These are phyloP conservation scores for Penicillium sp. DNA, from an alignment of 2,329 filamentous ascomycete species.

Conservation along the genomic window DNA sequence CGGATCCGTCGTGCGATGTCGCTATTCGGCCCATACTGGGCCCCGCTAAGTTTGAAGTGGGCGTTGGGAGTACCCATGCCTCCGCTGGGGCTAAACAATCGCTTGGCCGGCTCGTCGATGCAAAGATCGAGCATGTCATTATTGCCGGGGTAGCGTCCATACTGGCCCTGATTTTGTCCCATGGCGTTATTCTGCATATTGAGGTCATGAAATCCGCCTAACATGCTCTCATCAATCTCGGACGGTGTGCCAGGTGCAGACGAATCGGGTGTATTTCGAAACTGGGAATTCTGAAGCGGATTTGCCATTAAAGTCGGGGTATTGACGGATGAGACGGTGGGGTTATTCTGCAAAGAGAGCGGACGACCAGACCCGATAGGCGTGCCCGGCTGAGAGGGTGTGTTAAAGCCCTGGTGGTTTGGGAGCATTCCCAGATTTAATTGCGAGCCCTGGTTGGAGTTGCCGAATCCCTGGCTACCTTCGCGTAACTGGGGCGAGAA, in stretches of 20 bases:
- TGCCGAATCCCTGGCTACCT: slow-evolving; percentile 58
- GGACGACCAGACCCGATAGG: slow-evolving; percentile 64
- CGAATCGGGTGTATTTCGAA: slow-evolving; percentile 56
- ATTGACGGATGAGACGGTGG: slow-evolving; percentile 94
- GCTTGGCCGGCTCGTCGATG: slow-evolving; percentile 93
- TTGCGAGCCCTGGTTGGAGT: slow-evolving; percentile 57
- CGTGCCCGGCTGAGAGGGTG: slow-evolving; percentile 76
- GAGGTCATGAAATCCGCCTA: slow-evolving; percentile 59
- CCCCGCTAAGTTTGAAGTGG: slow-evolving; percentile 68
- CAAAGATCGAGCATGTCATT: slow-evolving; percentile 55
- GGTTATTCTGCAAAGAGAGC: slow-evolving; percentile 83
- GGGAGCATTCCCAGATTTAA: slow-evolving; percentile 75
- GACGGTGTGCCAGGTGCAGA: slow-evolving; percentile 65
- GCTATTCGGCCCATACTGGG: slow-evolving; percentile 70
- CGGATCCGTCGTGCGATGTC: slow-evolving; percentile 64
- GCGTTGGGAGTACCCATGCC: slow-evolving; percentile 63
- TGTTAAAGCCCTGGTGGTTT: slow-evolving; percentile 68
- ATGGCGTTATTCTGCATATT: slow-evolving; percentile 49
- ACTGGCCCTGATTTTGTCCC: slow-evolving; percentile 41
- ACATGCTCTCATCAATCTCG: slow-evolving; percentile 69
- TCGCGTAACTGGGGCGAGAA: slow-evolving; percentile 62
- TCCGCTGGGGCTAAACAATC: slow-evolving; percentile 79
- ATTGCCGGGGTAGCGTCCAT: slow-evolving; percentile 40
- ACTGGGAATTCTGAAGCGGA: slow-evolving; percentile 56
- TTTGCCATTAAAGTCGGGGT: slow-evolving; percentile 84